These are phyloP conservation scores for Claviceps cyperi DNA, from an alignment of 2,329 filamentous ascomycete genomes.

Conservation along the genomic window DNA sequence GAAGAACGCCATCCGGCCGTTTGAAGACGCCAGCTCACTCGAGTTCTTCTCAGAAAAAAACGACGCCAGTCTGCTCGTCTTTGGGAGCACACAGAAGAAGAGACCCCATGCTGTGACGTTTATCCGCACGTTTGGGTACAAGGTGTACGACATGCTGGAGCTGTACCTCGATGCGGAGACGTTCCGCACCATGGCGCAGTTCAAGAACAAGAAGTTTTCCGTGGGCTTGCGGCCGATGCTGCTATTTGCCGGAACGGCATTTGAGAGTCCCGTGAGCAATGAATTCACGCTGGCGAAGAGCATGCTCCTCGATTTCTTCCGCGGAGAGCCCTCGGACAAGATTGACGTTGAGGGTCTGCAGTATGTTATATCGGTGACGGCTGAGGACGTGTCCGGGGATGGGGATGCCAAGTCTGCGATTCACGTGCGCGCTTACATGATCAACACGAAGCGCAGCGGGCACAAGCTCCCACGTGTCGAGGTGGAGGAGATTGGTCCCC, in stretches of 20 bases:
- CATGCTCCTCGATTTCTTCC: constrained; percentile 82
- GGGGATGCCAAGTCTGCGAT: constrained; percentile 39
- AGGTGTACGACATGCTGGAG: constrained; percentile 91
- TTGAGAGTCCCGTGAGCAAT: constrained; percentile 66
- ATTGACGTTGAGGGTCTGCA: constrained; percentile 92
- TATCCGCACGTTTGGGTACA: constrained; percentile 68
- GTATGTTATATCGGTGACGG: constrained; percentile 72
- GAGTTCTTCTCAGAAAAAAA: constrained; percentile 98
- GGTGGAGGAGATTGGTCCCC: constrained; percentile 86
- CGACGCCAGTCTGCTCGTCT: constrained; percentile 73
- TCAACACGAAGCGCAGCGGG: constrained; percentile 73
- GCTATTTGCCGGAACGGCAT: constrained; percentile 77
- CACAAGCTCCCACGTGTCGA: constrained; percentile 82
- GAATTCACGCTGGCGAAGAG: constrained; percentile 78
- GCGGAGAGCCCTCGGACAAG: constrained; percentile 57
- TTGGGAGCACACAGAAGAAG: constrained; percentile 83
- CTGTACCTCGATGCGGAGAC: constrained; percentile 63
- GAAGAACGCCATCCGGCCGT: constrained; percentile 91
- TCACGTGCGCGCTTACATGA: constrained; percentile 67
- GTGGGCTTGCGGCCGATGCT: constrained; percentile 81
- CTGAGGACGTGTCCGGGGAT: constrained; percentile 43
- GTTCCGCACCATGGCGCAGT: constrained; percentile 56
- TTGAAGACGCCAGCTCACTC: constrained; percentile 74
- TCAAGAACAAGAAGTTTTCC: constrained; percentile 62
- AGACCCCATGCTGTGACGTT: constrained; percentile 82